Conservation (phyloP, 1,284 basidiomycete genomes). For the Microbotryum lychnidis-dioicae region DNA sequence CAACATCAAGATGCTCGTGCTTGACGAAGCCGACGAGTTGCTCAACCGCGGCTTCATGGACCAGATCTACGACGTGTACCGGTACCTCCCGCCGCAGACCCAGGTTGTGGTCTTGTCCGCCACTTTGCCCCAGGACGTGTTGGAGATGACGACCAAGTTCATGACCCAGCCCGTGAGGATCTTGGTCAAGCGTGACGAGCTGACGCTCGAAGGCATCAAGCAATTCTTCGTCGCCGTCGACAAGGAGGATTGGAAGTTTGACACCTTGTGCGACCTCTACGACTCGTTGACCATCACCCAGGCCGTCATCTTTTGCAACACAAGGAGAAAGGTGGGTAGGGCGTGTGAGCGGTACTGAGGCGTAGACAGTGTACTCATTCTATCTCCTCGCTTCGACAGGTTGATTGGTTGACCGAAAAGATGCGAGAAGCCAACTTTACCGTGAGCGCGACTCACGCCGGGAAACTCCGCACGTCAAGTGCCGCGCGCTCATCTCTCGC, state of each 20-base stretch:
- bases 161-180: slow-evolving; percentile 99
- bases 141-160: slow-evolving; percentile 99
- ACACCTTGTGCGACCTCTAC: slow-evolving; percentile 91
- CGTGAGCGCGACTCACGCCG: slow-evolving; percentile 62
- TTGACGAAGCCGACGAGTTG: slow-evolving; percentile 96
- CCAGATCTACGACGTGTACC: slow-evolving; percentile 99
- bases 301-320: slow-evolving; percentile 99
- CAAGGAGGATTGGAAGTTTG: slow-evolving; percentile 99
- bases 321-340: slow-evolving; percentile 71
- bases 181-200: slow-evolving; percentile 98
- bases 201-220: slow-evolving; percentile 98
- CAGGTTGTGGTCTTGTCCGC: slow-evolving; percentile 86
- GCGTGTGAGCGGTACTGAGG: neutral
- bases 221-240: slow-evolving; percentile 99
- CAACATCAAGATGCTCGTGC: slow-evolving; percentile 99
- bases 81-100: slow-evolving; percentile 94
- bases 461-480: too few species aligned
- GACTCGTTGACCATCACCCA: slow-evolving; percentile 99
- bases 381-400: slow-evolving; percentile 45
- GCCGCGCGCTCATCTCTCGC: neutral
- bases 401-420: slow-evolving; percentile 98
- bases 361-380: neutral
- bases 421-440: slow-evolving; percentile 96
- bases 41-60: slow-evolving; percentile 99
- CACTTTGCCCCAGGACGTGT: slow-evolving; percentile 90